Base-by-base conservation (phyloP, 345 rosid genomes). In the Gynandropsis gynandra region DNA sequence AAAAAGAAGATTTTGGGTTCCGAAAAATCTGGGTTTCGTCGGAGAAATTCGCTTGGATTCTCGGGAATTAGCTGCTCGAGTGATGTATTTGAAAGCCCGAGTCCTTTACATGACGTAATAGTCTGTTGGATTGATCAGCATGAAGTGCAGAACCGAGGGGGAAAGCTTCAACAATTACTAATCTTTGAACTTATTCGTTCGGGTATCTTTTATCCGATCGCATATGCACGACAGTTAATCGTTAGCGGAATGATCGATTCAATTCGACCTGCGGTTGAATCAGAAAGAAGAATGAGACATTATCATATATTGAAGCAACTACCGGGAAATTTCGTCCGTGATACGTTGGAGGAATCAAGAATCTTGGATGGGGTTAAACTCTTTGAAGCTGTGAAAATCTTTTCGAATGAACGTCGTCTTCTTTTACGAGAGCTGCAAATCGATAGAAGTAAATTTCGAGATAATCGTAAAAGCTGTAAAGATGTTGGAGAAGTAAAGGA, bases 81-180 rank as follows among this genome's bases (percentile, higher is more conserved):
- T 43, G 87, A 79, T 67, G 54, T 80, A 46, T 88, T 85, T 68
- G 88, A 85, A 68, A 85, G 95, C 60, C 97, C 97, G 5, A 82
- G 99, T 32, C 85, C 96, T 27, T 70, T 93, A 55, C 99, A 93
- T 67, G 99, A 93, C 69, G 74, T 81, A 73, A 68, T 83, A 45
- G 97, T 88, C 15, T 93, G 97, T 62, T 93, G 97, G 97, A 88
- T 93, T 47, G 99, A 93, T 74, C 99, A 88, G 65, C 96, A 93
- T 50, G 95, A 85, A 63, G 78, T 74, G 38, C 82, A 73, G 52
- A 81, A 60, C 65, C 82, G 88, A 54, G 95, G 94, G 58, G 62
- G 72, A 61, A 81, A 83, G 72, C 77, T 81, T 34, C 63, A 85
- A 66, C 97, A 79, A 62, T 76, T 83, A 36, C 78, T 93, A 16